Evolutionary conservation across 1,139 yeast genomes (phyloP), one percentile per base, ranked within the genome.

Genomic region (Yamadazyma friedrichii): DNA sequence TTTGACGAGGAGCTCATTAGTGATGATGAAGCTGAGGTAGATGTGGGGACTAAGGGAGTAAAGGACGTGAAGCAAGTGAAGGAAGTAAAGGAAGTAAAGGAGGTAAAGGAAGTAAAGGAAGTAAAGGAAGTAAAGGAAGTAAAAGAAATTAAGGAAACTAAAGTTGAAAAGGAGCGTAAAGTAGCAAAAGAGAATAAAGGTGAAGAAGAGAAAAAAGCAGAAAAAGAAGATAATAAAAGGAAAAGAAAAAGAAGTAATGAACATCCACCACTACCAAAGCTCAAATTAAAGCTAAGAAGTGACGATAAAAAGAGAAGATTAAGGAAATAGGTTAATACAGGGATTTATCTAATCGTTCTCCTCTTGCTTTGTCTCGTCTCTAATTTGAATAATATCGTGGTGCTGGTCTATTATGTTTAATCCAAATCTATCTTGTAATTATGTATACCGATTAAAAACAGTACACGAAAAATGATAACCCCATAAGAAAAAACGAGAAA

Each of bases 241-340:
- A 61, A 60, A 39, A 46, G 67, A 36, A 51, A 66, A 31, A 57
- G 58, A 16, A 59, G 65, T 9, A 43, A 65, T 30, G 60, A 31
- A 9, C 39, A 38, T 25, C 48, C 52, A 8, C 46, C 55, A 3
- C 43, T 53, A 13, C 35, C 35, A 29, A 56, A 56, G 32, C 47
- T 56, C 24, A 55, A 53, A 37, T 33, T 56, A 10, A 54, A 53
- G 33, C 43, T 57, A 20, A 46, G 47, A 36, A 41, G 40, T 22
- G 43, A 41, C n/a, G 55, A 50, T 25, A 45, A 51, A 39, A 41
- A 42, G 31, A 43, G 42, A 36, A 20, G 24, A 20, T 20, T 20
- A 20, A 43, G 34, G 33, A 35, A 29, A 34, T 34, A 34, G 29
- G 22, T 12, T 13, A 32, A 32, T 27, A 27, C n/a, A 35, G 28